Percentiles rank a stretch among this genome's conserved stretches.
Evolutionary conservation across 257 asterid species (phyloP).

Genomic region (Ballota nigra): DNA sequence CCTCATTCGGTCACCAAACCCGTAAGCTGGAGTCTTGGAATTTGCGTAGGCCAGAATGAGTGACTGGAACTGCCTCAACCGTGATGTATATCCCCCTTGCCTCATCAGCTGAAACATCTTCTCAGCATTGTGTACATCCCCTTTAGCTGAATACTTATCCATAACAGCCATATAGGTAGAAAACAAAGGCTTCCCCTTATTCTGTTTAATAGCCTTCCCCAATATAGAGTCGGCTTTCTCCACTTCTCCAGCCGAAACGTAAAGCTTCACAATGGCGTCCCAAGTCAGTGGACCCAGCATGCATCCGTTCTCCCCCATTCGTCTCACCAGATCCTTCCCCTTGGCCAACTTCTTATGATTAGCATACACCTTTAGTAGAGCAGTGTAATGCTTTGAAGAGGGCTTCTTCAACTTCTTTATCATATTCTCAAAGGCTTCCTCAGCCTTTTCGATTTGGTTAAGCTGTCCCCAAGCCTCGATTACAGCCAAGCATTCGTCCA

Average conservation of each 20-base stretch:
- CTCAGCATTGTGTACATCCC: slow-evolving; percentile 72
- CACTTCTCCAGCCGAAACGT: slow-evolving; percentile 62
- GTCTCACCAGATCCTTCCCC: slow-evolving; percentile 74
- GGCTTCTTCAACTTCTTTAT: slow-evolving; percentile 33
- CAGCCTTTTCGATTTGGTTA: slow-evolving; percentile 58
- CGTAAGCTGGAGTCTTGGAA: slow-evolving; percentile 62
- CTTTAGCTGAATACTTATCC: slow-evolving; percentile 56
- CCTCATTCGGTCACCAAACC: slow-evolving; percentile 69
- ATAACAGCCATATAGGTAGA: slow-evolving; percentile 41
- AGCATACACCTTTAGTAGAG: slow-evolving; percentile 55
- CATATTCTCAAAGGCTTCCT: slow-evolving; percentile 52
- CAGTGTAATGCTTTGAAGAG: slow-evolving; percentile 37
- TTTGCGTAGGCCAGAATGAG: slow-evolving; percentile 58
- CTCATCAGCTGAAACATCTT: slow-evolving; percentile 56
- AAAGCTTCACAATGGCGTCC: slow-evolving; percentile 74
- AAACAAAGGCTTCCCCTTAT: slow-evolving; percentile 39
- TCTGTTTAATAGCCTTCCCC: slow-evolving; percentile 47
- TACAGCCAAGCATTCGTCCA: slow-evolving; percentile 48
- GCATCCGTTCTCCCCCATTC: slow-evolving; percentile 58
- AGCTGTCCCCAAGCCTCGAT: slow-evolving; percentile 76
- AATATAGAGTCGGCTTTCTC: slow-evolving; percentile 60
- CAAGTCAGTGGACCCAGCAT: slow-evolving; percentile 51
- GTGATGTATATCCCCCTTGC: slow-evolving; percentile 43
- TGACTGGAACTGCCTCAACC: slow-evolving; percentile 41
- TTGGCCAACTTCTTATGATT: slow-evolving; percentile 51